Base-by-base conservation (phyloP, 139 green algal genomes). In the Tetratostichococcus sp. region DNA sequence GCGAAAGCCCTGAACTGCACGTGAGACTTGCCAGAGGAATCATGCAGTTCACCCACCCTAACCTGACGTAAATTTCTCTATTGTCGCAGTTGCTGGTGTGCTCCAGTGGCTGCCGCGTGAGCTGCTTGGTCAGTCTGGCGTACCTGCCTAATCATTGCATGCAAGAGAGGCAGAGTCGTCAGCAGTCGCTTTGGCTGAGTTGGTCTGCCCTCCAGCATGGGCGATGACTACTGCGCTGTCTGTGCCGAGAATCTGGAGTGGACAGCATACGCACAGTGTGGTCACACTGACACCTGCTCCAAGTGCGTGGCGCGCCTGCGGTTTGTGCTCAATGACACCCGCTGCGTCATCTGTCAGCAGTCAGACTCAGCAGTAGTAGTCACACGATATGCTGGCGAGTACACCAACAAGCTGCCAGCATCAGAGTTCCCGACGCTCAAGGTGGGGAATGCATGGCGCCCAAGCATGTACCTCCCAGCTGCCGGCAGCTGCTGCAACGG, bases 211-310 rank as follows among this genome's bases (percentile, higher is more conserved):
- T n/a, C n/a, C 39, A 50, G 39, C 39, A 50, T 50, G 39, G 39
- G 39, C 39, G 39, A 50, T 50, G 39, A 50, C 39, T 50, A 50
- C 73, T 98, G 94, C 80, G 73, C 89, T 2, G 86, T 98, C 1
- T 98, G 94, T 42, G 91, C 94, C 0, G 94, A 98, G 72, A 82
- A 86, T 0, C 78, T 98, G 25, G 77, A 93, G 30, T 98, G 83
- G 72, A 88, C 88, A 1, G 94, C 84, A 0, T 91, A 94, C 75
- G 90, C 87, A 0, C 74, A 74, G 6, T 98, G 94, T 76, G 89
- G 89, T 17, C 94, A 98, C 85, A 92, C 89, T 39, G 94, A 98
- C n/a, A 87, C 92, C 4, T 97, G 93, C 74, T 89, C 83, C 32
- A 89, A 87, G 59, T 91, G 92, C 74, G 87, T 95, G 22, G 78